Evolutionary conservation across 306 rosid genomes (phyloP), one percentile per base, ranked within the genome.

Genomic region (Cucumis melo): DNA sequence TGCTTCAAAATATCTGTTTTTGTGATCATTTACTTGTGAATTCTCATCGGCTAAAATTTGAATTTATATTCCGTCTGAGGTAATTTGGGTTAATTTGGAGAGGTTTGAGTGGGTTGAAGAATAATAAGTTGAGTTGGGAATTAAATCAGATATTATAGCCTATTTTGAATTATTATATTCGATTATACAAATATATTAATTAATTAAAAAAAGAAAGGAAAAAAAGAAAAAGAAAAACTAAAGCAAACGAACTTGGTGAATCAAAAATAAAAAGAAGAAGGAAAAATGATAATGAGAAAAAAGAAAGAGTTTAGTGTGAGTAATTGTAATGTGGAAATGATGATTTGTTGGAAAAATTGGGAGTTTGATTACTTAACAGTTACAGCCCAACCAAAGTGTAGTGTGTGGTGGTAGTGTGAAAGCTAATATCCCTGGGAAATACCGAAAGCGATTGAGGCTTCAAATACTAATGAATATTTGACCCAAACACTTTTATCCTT

Each of bases 401-500:
- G 4, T 32, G 36, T 32, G 36, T 32, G 2, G 3, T 32, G 34
- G 2, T 32, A 32, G 4, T 32, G 36, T 32, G 5, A 32, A 32
- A 24, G 14, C n/a, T 7, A 73, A 53, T 27, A 50, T 27, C 59
- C 32, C 15, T 3, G 32, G 19, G 19, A 73, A 17, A 54, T 73
- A 16, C 27, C 20, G 62, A 73, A 53, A 46, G 62, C 6, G 62
- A 36, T 55, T 1, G 32, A 17, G 34, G 64, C 50, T 74, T 54
- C 46, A 32, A 7, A 74, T 75, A 73, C 17, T 23, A 36, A 76
- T 81, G 54, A 54, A 32, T 36, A n/a, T 70, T 81, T 81, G 84
- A 81, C 80, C 73, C 10, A 50, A 24, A 66, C 42, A 38, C 32
- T 48, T 36, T n/a, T 23, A 36, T 73, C 10, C 6, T 8, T 73